A percentile compares a stretch with the other conserved stretches of the same genome.
These are phyloP conservation scores for Podaxis rugospora DNA, from an alignment of 768 basidiomycete genomes.

Conservation along the genomic window DNA sequence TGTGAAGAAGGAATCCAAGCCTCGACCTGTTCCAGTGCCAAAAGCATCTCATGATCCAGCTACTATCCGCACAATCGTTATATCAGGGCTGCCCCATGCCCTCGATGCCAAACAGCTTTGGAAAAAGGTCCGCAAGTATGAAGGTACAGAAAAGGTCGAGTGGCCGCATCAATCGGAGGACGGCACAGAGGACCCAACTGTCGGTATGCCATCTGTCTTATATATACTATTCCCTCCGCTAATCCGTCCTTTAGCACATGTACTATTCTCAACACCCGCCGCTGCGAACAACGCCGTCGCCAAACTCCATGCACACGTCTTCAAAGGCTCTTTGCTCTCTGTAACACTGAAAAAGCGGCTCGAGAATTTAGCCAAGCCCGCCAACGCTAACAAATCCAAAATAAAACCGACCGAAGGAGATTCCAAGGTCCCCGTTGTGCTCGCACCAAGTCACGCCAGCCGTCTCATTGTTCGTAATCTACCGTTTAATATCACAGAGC, in stretches of 20 bases:
- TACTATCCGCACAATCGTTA: constrained; percentile 78
- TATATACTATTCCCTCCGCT: background rate
- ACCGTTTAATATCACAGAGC: constrained; percentile 76
- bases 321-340: constrained; percentile 84
- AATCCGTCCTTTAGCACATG: constrained; percentile 47
- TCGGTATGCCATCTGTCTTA: constrained; percentile 33
- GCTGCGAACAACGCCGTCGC: constrained; percentile 66
- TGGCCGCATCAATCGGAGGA: constrained; percentile 55
- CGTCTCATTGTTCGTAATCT: constrained; percentile 91
- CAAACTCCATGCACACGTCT: constrained; percentile 90
- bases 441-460: constrained; percentile 63
- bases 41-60: constrained; percentile 56
- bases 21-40: constrained; percentile 28
- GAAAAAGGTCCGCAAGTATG: constrained; percentile 83
- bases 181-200: constrained; percentile 42
- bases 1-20: constrained; percentile 35
- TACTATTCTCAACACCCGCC: constrained; percentile 65
- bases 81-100: constrained; percentile 65
- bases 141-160: constrained; percentile 71
- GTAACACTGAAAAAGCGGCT: constrained; percentile 84
- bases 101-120: constrained; percentile 67
- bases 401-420: constrained; percentile 22
- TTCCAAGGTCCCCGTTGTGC: constrained; percentile 20
- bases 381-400: constrained; percentile 18
- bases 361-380: constrained; percentile 56